Base-by-base conservation (phyloP, 179 eudicot species). In the Silene noctiflora region DNA sequence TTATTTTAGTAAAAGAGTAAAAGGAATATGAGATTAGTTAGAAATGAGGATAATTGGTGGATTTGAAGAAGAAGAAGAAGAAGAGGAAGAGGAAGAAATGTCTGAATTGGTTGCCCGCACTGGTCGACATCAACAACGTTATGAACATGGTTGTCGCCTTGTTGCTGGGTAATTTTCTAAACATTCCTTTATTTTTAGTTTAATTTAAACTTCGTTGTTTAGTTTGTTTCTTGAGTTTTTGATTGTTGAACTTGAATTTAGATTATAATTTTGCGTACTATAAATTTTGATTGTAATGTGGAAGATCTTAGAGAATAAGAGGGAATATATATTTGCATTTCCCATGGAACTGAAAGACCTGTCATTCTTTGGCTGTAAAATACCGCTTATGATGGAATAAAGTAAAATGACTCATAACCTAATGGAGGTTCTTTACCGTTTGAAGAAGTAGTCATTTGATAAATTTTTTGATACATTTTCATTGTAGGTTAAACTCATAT, bases 81-180 rank as follows among this genome's bases (percentile, higher is more conserved):
- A 11, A 44, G 48, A 44, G 6, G 48, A 44, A 11, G 48, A 44
- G 0, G 48, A 44, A 44, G 53, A 87, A 78, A 90, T 90, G 95
- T 88, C 95, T 82, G 95, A 88, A 85, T 87, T 90, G 86, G 95
- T 90, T 25, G 95, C 95, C 44, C 89, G 95, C 6, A 90, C 92
- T 74, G 95, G 95, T 75, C 90, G 95, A 55, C 95, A 84, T 82
- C 91, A 87, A 67, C 95, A 90, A 82, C 91, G 92, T 7, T 90
- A 90, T 79, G 88, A 86, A 71, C 82, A 82, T 77, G 95, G 95
- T 33, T 86, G 86, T 76, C 95, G 95, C 73, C 95, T 90, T 83
- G 87, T 90, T 79, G 90, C 95, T 70, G 95, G 95, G 95, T 90
- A 82, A 12, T 27, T 35, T 21, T 14, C 56, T 14, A 11, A 11